Evolutionary conservation across 2,329 filamentous ascomycete genomes (phyloP).

Genomic region (Epichloe gansuensis): DNA sequence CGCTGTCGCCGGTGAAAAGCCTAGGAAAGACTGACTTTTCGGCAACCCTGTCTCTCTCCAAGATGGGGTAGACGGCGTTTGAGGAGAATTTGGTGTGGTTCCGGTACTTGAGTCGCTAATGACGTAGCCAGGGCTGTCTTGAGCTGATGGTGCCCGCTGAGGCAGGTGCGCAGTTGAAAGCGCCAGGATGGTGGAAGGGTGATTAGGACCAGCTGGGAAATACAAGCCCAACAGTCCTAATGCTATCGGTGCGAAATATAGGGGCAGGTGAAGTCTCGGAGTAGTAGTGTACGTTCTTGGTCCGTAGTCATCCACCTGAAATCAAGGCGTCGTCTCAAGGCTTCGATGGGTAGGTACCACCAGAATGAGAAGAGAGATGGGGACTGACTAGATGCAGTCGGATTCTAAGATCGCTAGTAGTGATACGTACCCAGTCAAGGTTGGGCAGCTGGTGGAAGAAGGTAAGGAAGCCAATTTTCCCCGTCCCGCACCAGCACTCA

Average conservation of each 20-base stretch:
- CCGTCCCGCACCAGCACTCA: neutral
- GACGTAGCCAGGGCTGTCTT: constrained; percentile 20
- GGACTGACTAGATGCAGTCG: neutral
- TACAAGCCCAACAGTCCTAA: constrained; percentile 23
- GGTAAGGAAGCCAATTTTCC: neutral
- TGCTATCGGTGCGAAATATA: constrained; percentile 1
- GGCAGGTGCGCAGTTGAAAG: constrained; percentile 19
- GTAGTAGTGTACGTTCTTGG: neutral
- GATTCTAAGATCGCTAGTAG: neutral
- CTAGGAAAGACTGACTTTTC: constrained; percentile 12
- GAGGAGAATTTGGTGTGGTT: constrained; percentile 22
- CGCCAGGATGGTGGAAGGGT: constrained; percentile 20
- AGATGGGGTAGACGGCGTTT: constrained; percentile 22
- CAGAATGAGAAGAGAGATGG: neutral
- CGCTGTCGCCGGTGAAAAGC: constrained; percentile 11
- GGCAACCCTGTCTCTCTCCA: constrained; percentile 15
- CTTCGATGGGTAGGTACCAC: neutral
- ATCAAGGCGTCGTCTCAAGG: neutral
- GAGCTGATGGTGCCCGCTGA: constrained; percentile 20
- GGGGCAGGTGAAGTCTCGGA: constrained; percentile 2
- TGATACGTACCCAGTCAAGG: neutral
- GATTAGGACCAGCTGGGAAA: constrained; percentile 20
- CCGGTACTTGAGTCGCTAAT: constrained; percentile 20
- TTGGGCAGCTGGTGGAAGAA: neutral
- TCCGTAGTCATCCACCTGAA: neutral